Conservation (phyloP, 192 early-diverging fungal genomes). For the Coemansia furcata region DNA sequence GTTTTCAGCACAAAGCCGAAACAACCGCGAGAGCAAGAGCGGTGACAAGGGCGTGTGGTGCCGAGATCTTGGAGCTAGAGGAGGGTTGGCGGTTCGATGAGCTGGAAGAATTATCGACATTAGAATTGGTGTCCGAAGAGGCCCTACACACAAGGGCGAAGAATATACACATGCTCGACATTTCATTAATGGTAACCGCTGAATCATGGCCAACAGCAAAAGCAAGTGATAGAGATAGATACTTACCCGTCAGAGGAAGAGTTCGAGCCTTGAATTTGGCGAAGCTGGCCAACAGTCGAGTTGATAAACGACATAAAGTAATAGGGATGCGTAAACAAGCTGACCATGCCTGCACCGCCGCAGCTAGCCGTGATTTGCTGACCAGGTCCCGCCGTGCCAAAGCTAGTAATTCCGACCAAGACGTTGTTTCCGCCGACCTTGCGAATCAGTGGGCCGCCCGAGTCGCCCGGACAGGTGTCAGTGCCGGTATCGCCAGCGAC, state of each 20-base stretch:
- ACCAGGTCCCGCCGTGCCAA: conserved; percentile 43
- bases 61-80: not conserved
- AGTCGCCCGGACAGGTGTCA: conserved; percentile 54
- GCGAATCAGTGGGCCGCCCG: conserved; percentile 53
- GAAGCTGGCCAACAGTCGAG: conserved; percentile 31
- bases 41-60: not conserved
- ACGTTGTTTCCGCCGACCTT: conserved; percentile 32
- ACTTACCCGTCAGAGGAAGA: conserved; percentile 30
- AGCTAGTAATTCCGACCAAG: conserved; percentile 53
- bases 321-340: conserved; percentile 47
- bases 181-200: not conserved
- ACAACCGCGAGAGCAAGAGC: not conserved
- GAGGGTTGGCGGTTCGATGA: not conserved
- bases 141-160: conserved; percentile 1
- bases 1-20: not conserved
- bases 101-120: not conserved
- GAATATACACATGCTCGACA: not conserved
- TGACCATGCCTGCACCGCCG: conserved; percentile 48
- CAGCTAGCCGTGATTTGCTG: conserved; percentile 33
- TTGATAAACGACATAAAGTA: conserved; percentile 50
- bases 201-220: not conserved
- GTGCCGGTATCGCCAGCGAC: conserved; percentile 38
- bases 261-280: conserved; percentile 21
- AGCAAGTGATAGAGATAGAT: not conserved
- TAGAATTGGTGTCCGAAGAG: not conserved